Percentiles rank a stretch among this genome's conserved stretches.
These are phyloP conservation scores for Filosporella fistucella DNA, from an alignment of 495 filamentous ascomycete genomes.

Conservation along the genomic window DNA sequence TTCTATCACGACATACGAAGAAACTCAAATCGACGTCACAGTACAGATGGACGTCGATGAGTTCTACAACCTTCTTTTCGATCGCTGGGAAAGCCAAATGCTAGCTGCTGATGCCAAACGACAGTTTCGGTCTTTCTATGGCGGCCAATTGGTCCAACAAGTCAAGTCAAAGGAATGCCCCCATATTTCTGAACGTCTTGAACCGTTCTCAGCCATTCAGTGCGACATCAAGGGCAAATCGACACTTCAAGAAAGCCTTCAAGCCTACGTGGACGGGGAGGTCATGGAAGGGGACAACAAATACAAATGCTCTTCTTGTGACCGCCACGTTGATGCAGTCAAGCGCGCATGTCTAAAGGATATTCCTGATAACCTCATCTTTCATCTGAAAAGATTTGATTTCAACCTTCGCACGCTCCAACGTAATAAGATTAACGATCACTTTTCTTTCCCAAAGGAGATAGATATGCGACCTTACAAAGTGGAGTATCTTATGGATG, in stretches of 20 bases:
- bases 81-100: slow-evolving; percentile 85
- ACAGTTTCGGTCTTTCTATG: slow-evolving; percentile 78
- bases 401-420: slow-evolving; percentile 83
- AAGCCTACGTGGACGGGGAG: slow-evolving; percentile 93
- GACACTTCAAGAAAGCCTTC: slow-evolving; percentile 77
- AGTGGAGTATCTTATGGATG: slow-evolving; percentile 74
- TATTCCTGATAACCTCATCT: slow-evolving; percentile 90
- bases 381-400: slow-evolving; percentile 94
- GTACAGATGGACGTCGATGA: slow-evolving; percentile 98
- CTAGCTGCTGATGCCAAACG: slow-evolving; percentile 61
- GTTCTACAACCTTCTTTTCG: slow-evolving; percentile 92
- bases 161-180: slow-evolving; percentile 91
- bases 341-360: slow-evolving; percentile 91
- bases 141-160: slow-evolving; percentile 89
- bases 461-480: slow-evolving; percentile 94
- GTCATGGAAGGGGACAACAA: slow-evolving; percentile 97
- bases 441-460: slow-evolving; percentile 76
- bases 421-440: slow-evolving; percentile 92
- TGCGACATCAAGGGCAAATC: slow-evolving; percentile 95
- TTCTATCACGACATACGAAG: slow-evolving; percentile 78
- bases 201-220: slow-evolving; percentile 92
- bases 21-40: slow-evolving; percentile 76
- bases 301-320: slow-evolving; percentile 92
- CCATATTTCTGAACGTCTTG: slow-evolving; percentile 86
- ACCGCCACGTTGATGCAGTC: slow-evolving; percentile 87